Conservation (phyloP, 306 rosid species). For the Senna siamea region DNA sequence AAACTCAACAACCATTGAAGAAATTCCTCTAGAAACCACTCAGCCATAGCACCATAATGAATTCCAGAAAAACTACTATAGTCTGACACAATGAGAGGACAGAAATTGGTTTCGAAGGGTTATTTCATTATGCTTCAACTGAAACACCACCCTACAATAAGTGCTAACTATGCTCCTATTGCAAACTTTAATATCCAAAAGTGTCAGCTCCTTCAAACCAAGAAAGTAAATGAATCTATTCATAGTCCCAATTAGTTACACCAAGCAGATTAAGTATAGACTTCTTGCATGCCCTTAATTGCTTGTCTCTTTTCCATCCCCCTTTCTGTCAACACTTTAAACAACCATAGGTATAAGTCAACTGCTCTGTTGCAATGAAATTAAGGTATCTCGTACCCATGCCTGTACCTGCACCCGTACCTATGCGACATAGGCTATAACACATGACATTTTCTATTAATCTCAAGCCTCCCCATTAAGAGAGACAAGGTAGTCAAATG, state of each 20-base stretch:
- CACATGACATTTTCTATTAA: background rate
- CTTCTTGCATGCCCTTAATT: background rate
- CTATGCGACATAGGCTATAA: background rate
- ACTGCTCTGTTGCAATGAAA: background rate
- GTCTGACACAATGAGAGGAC: background rate
- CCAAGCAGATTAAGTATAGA: background rate
- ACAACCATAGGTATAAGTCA: conserved; percentile 16
- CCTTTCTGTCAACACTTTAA: background rate
- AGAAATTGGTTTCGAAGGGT: background rate
- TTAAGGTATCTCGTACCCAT: too few relatives aligned
- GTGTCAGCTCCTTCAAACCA: background rate
- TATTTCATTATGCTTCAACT: background rate
- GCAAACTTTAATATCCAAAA: background rate
- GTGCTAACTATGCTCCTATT: background rate
- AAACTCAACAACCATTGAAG: background rate
- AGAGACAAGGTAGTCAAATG: too few relatives aligned
- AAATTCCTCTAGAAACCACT: background rate
- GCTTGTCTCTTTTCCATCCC: background rate
- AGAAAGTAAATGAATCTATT: conserved; percentile 1
- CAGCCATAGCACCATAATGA: background rate
- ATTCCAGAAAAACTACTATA: background rate
- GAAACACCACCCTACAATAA: background rate
- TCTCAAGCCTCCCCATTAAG: background rate
- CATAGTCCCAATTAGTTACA: background rate
- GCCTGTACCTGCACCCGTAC: too few relatives aligned